Evolutionary conservation across 306 rosid genomes (phyloP).

Genomic region (Lotus japonicus): DNA sequence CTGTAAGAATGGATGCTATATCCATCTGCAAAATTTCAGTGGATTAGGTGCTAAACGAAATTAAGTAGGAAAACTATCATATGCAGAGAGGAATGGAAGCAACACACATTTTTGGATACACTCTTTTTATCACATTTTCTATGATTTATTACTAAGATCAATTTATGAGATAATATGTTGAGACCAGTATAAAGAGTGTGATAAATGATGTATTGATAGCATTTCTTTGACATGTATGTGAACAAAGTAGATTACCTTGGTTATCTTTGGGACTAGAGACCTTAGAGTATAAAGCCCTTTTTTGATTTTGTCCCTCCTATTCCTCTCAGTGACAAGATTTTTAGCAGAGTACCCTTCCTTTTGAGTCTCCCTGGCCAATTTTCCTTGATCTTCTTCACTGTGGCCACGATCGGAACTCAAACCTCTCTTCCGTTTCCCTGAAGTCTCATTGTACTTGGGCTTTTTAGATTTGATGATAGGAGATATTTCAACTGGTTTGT

Average conservation of each 20-base stretch:
- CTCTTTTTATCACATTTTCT: no score
- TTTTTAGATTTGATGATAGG: slow-evolving; percentile 18
- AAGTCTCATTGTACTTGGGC: no score
- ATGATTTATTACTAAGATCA: no score
- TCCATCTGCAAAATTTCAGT: slow-evolving; percentile 54
- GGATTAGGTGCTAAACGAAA: neutral
- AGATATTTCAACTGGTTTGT: slow-evolving; percentile 19
- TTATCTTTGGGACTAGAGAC: slow-evolving; percentile 77
- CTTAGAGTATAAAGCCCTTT: slow-evolving; percentile 48
- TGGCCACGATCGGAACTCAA: slow-evolving; percentile 22
- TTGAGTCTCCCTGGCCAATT: slow-evolving; percentile 18
- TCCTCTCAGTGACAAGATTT: slow-evolving; percentile 75
- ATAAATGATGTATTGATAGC: no score
- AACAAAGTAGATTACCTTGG: slow-evolving; percentile 47
- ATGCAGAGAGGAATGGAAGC: no score
- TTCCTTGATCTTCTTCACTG: slow-evolving; percentile 26
- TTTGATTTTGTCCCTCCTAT: slow-evolving; percentile 64
- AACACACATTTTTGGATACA: no score
- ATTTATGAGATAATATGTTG: no score
- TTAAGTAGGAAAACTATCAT: neutral
- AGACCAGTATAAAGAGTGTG: no score
- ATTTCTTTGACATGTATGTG: neutral
- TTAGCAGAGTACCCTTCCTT: slow-evolving; percentile 42
- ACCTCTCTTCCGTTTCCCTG: slow-evolving; percentile 21
- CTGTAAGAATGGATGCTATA: slow-evolving; percentile 52